Evolutionary conservation across 805 yeast genomes (phyloP).

Genomic region (Monosporozyma aerobia): DNA sequence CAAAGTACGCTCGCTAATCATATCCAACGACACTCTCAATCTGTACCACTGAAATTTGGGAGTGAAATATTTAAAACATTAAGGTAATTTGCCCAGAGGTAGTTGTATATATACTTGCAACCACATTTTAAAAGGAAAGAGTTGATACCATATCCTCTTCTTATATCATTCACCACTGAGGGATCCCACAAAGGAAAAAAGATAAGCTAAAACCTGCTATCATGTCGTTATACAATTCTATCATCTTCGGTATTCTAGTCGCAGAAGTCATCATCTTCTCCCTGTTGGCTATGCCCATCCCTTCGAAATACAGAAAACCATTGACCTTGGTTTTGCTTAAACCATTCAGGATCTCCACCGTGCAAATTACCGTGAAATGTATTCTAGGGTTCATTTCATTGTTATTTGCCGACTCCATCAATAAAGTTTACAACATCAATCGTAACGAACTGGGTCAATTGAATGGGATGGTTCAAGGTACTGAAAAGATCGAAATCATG

Average conservation of each 20-base stretch:
- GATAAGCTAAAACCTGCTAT: no score
- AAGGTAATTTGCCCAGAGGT: not conserved
- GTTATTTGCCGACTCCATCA: slow-evolving; percentile 80
- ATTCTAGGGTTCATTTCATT: slow-evolving; percentile 74
- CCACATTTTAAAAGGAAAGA: not conserved
- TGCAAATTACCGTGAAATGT: slow-evolving; percentile 72
- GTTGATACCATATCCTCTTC: not conserved
- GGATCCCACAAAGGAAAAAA: no score
- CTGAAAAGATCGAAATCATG: slow-evolving; percentile 72
- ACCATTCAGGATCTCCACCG: slow-evolving; percentile 62
- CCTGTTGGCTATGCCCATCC: slow-evolving; percentile 76
- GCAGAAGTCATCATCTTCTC: slow-evolving; percentile 73
- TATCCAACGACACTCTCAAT: not conserved
- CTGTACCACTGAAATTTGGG: not conserved
- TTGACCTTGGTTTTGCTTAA: slow-evolving; percentile 52
- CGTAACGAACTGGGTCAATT: slow-evolving; percentile 32
- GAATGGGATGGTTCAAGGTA: slow-evolving; percentile 12
- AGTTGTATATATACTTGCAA: not conserved
- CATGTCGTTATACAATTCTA: slow-evolving; percentile 26
- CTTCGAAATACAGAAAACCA: slow-evolving; percentile 61
- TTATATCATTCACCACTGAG: no score
- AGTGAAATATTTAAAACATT: not conserved
- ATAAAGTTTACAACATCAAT: slow-evolving; percentile 64
- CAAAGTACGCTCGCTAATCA: not conserved
- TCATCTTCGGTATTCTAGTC: slow-evolving; percentile 67